Percentiles rank a stretch among this genome's conserved stretches.
phyloP scores from a whole-genome alignment of 495 filamentous ascomycete genomes.

The Annulohypoxylon moriforme region DNA sequence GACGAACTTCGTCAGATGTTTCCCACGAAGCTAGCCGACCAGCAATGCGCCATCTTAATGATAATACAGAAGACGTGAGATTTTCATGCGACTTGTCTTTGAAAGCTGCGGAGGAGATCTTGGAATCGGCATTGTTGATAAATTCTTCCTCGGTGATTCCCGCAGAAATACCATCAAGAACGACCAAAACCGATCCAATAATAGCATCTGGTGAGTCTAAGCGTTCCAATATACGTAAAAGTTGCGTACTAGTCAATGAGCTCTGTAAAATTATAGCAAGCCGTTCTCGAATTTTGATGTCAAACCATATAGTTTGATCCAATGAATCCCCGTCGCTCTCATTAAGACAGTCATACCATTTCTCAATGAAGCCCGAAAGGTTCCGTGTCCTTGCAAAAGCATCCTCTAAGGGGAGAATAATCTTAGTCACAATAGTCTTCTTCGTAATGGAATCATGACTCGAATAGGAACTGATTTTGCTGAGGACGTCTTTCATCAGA shows the following conservation, averaged over 20 bases:
- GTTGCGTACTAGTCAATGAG: slow-evolving; percentile 60
- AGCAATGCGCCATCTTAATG: slow-evolving; percentile 54
- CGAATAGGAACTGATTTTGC: slow-evolving; percentile 37
- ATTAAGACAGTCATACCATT: slow-evolving; percentile 74
- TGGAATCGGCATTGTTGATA: slow-evolving; percentile 52
- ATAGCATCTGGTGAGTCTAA: slow-evolving; percentile 48
- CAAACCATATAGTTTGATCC: slow-evolving; percentile 67
- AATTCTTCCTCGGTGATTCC: slow-evolving; percentile 58
- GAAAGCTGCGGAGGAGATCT: slow-evolving; percentile 46
- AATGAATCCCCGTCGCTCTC: slow-evolving; percentile 52
- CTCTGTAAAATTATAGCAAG: slow-evolving; percentile 56
- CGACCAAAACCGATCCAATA: slow-evolving; percentile 50
- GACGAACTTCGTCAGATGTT: slow-evolving; percentile 47
- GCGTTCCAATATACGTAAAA: slow-evolving; percentile 58
- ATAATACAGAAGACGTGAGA: slow-evolving; percentile 33
- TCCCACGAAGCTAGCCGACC: slow-evolving; percentile 51
- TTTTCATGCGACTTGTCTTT: slow-evolving; percentile 33
- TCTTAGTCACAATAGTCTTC: slow-evolving; percentile 47
- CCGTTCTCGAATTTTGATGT: slow-evolving; percentile 64
- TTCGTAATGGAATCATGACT: slow-evolving; percentile 29
- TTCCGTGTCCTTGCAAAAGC: slow-evolving; percentile 75
- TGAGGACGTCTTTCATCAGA: slow-evolving; percentile 29
- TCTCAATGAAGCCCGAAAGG: slow-evolving; percentile 70
- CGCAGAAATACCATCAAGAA: slow-evolving; percentile 61
- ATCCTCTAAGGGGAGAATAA: slow-evolving; percentile 69